A percentile compares a stretch with the other conserved stretches of the same genome.
Conservation (phyloP, 208 protist species). For the Trypanosoma melophagium region DNA sequence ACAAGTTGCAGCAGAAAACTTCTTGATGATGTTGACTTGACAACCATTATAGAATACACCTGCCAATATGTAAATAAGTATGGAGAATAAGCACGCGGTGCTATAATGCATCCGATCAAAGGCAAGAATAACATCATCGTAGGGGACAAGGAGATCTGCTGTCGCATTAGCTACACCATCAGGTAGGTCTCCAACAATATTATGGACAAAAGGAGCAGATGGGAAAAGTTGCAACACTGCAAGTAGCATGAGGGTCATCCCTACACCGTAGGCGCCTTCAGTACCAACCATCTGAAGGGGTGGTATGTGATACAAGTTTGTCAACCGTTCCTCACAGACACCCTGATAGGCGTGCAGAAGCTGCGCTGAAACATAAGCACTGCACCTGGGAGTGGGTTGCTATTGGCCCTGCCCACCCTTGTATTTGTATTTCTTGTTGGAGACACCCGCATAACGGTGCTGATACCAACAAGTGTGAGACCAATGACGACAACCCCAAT, state of each 20-base stretch:
- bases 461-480: conserved; percentile 70
- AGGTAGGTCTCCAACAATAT: conserved; percentile 34
- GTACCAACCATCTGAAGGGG: conserved; percentile 89
- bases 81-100: conserved; percentile 40
- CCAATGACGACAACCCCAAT: conserved; percentile 58
- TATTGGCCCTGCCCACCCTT: neutral
- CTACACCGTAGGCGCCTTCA: conserved; percentile 88
- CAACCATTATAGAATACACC: conserved; percentile 68
- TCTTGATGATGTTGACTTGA: conserved; percentile 67
- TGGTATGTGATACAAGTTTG: conserved; percentile 61
- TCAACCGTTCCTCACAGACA: conserved; percentile 85
- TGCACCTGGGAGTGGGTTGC: conserved; percentile 66
- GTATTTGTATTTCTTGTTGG: conserved; percentile 20
- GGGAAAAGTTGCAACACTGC: conserved; percentile 76
- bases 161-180: neutral
- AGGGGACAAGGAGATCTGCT: conserved; percentile 35
- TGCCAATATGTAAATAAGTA: conserved; percentile 48
- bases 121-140: conserved; percentile 65
- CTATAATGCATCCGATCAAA: conserved; percentile 55
- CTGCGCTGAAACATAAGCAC: conserved; percentile 84
- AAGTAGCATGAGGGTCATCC: conserved; percentile 62
- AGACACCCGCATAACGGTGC: conserved; percentile 24
- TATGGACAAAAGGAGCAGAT: conserved; percentile 41
- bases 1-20: conserved; percentile 62
- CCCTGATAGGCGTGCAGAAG: conserved; percentile 88